Evolutionary conservation across 495 filamentous ascomycete species (phyloP).

Genomic region (Acidomyces sp.): DNA sequence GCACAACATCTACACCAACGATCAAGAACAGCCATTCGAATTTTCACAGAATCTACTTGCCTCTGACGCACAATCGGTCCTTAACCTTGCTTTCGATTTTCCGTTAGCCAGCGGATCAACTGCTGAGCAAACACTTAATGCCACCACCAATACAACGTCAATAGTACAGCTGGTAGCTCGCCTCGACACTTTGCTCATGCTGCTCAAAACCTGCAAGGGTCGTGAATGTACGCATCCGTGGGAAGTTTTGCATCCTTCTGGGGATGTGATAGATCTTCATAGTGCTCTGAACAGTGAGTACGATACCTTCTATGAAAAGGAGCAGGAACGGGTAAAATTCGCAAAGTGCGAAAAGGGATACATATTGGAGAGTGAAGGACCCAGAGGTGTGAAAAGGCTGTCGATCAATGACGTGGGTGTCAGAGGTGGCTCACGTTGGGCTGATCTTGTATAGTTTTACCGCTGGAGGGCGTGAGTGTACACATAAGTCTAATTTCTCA

Average conservation of each 20-base stretch:
- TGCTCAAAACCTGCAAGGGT: constrained; percentile 28
- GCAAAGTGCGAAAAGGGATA: constrained; percentile 24
- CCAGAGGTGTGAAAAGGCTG: constrained; percentile 17
- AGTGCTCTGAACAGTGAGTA: constrained; percentile 37
- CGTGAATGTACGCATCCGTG: constrained; percentile 24
- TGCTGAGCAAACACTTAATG: neutral
- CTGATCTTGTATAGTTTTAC: too few species aligned
- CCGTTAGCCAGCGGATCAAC: neutral
- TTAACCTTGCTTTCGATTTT: neutral
- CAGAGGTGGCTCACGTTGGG: too few species aligned
- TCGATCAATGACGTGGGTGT: too few species aligned
- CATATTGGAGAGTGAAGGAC: constrained; percentile 46
- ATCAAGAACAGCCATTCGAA: neutral
- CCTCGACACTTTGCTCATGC: constrained; percentile 24
- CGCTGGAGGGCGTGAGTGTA: too few species aligned
- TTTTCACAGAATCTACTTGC: too few species aligned
- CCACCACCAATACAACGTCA: neutral
- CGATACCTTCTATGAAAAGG: constrained; percentile 42
- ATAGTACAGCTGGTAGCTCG: constrained; percentile 15
- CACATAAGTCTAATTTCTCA: too few species aligned
- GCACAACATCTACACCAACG: constrained; percentile 21
- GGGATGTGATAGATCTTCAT: constrained; percentile 21
- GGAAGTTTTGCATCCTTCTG: constrained; percentile 23
- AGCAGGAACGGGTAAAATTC: constrained; percentile 39
- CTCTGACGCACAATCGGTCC: too few species aligned